These are phyloP conservation scores for Microbotryum saponariae DNA, from an alignment of 1,284 basidiomycete species.

Conservation along the genomic window DNA sequence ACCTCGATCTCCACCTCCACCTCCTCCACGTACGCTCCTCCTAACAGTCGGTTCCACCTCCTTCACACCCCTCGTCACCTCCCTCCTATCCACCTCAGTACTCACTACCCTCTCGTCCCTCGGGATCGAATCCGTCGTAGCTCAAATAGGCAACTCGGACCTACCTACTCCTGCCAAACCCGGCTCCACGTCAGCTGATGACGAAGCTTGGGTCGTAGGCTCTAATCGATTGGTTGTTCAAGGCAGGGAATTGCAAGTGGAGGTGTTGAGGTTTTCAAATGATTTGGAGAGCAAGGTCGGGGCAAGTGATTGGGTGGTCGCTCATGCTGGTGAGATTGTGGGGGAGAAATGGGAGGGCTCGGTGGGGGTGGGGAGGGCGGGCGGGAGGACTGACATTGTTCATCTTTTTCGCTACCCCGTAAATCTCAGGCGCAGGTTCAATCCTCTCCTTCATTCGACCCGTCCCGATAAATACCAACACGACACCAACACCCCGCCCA, in stretches of 20 bases:
- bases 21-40: conserved; percentile 39
- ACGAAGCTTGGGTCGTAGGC: not conserved
- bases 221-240: too few species aligned
- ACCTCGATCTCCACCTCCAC: too few species aligned
- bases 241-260: conserved; percentile 50
- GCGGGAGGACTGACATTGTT: too few species aligned
- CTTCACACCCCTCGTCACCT: conserved; percentile 65
- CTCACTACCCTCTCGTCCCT: conserved; percentile 50
- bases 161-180: conserved; percentile 43
- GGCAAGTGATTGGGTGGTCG: conserved; percentile 68
- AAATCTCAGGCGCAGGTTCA: conserved; percentile 71
- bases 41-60: conserved; percentile 85
- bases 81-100: conserved; percentile 54
- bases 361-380: not conserved
- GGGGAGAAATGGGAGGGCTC: too few species aligned
- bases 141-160: conserved; percentile 63
- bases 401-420: too few species aligned
- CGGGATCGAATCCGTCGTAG: conserved; percentile 54
- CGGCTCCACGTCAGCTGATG: conserved; percentile 3
- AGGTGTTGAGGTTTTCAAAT: conserved; percentile 64
- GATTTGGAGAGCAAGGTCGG: conserved; percentile 59
- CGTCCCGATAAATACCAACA: conserved; percentile 45
- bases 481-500: too few species aligned
- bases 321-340: conserved; percentile 71
- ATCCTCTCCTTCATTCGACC: conserved; percentile 77